These are phyloP conservation scores for Powellomyces hirtus DNA, from an alignment of 192 early-diverging fungal genomes.

Conservation along the genomic window DNA sequence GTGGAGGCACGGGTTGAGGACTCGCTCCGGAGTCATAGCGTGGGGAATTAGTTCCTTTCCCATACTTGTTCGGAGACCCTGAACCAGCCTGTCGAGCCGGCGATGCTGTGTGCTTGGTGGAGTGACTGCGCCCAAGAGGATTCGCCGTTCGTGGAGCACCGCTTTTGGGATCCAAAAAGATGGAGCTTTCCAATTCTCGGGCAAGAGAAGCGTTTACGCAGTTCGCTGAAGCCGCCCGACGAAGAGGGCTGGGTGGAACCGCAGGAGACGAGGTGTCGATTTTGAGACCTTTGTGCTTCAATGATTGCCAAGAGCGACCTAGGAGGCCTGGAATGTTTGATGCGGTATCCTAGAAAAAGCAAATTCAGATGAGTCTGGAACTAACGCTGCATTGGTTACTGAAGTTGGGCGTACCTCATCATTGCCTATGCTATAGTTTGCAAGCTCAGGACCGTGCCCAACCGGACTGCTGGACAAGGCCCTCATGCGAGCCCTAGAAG, in stretches of 20 bases:
- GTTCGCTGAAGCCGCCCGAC: conserved; percentile 13
- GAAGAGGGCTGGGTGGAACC: conserved; percentile 7
- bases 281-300: neutral
- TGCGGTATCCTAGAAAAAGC: too few species aligned
- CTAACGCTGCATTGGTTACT: too few species aligned
- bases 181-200: conserved; percentile 2
- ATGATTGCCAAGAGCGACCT: neutral
- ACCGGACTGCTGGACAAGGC: neutral
- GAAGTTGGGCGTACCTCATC: too few species aligned
- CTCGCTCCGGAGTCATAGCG: neutral
- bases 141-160: neutral
- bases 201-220: conserved; percentile 16
- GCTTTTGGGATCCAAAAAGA: neutral
- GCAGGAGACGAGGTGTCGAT: conserved; percentile 9
- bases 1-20: conserved; percentile 1
- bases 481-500: neutral
- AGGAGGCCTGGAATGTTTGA: neutral
- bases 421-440: too few species aligned
- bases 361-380: too few species aligned
- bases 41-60: neutral
- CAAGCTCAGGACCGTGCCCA: neutral
- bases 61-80: neutral
- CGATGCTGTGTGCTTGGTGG: neutral
- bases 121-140: neutral
- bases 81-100: neutral